Evolutionary conservation across 2,329 filamentous ascomycete genomes (phyloP), one percentile per base, ranked within the genome.

Genomic region (Alternaria triticimaculans): DNA sequence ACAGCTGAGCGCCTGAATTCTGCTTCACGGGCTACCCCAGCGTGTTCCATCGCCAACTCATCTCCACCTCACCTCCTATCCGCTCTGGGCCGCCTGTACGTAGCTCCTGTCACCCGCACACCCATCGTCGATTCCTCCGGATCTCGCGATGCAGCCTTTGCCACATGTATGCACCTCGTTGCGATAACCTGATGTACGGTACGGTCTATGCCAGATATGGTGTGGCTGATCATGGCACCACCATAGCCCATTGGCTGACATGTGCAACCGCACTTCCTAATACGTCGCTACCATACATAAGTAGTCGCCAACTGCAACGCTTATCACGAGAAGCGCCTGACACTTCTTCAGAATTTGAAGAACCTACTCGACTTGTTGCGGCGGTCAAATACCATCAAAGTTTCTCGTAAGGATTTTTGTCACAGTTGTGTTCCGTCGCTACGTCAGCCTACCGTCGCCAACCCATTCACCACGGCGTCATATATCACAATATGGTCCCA

Each of bases 21-120:
- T 26, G 23, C 23, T 58, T 58, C 58, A 54, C 62, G 58, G 58
- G 54, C 54, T 48, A 55, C 44, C 62, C 62, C 21, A 54, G 58
- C 50, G 25, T 44, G 45, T 28, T 54, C 46, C 46, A 41, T 55
- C 41, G 54, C 58, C 62, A 64, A n/a, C 46, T 61, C 62, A 64
- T 43, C 21, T 49, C 51, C 9, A 37, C 43, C 33, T 33, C 20
- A 9, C 33, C 53, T 55, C 57, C 45, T 59, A 53, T 63, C 55
- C 37, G 41, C 21, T 54, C 57, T 21, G 20, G n/a, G 23, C 26
- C 37, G 12, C 18, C 44, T 43, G 23, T 41, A 49, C 23, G 30
- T 57, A 50, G 53, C 33, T 7, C 14, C 30, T 21, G 25, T 23
- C 58, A 60, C 41, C 44, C 37, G 50, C 54, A 44, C 55, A 44